These are phyloP conservation scores for Sindora glabra DNA, from an alignment of 306 rosid species.

Conservation along the genomic window DNA sequence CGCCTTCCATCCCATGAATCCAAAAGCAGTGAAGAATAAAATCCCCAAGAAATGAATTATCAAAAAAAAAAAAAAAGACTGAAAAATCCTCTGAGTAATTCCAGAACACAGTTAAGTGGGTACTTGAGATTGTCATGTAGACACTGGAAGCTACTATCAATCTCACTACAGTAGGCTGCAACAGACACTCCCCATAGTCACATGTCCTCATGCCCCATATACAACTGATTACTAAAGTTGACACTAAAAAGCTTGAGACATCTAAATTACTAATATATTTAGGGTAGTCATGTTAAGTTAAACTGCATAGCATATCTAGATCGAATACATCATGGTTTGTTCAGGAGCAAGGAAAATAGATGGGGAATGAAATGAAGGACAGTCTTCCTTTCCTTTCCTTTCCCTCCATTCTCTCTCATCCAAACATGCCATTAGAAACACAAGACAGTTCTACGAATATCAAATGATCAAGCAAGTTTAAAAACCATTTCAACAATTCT, in stretches of 20 bases:
- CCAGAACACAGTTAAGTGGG: neutral
- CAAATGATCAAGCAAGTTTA: neutral
- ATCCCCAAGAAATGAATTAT: neutral
- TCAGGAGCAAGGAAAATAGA: no score
- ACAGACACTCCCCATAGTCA: neutral
- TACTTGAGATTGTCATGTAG: neutral
- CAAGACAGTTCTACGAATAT: neutral
- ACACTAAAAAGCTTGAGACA: neutral
- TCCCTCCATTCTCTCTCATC: no score
- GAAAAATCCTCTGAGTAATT: neutral
- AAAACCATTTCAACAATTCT: conserved; percentile 3
- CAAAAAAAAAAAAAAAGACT: neutral
- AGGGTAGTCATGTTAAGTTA: neutral
- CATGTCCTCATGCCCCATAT: neutral
- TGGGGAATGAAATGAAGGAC: no score
- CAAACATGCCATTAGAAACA: no score
- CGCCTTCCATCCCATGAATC: neutral
- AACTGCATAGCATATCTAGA: neutral
- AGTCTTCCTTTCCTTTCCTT: no score
- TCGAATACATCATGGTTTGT: no score
- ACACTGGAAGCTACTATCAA: neutral
- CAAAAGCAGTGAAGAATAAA: neutral
- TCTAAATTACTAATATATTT: no score
- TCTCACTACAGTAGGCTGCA: neutral
- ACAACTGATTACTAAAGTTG: neutral